Conservation (phyloP, 108 stramenopile genomes). For the Cyclotella kingstonii region DNA sequence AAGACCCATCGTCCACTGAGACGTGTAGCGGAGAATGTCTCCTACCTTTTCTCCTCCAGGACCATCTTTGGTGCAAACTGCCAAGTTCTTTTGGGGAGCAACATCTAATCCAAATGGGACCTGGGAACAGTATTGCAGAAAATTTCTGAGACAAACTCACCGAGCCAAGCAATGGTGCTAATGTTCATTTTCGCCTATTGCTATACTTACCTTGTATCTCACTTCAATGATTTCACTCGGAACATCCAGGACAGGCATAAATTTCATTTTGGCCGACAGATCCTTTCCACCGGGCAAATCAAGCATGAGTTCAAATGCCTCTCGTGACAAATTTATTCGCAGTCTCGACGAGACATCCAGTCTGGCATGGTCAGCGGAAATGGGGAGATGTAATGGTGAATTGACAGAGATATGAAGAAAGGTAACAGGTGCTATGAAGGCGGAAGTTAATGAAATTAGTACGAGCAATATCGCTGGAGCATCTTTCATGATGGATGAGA, state of each 20-base stretch:
- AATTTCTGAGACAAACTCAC: too few relatives aligned
- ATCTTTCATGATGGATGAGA: too few relatives aligned
- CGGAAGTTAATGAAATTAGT: too few relatives aligned
- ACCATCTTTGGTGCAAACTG: constrained; percentile 72
- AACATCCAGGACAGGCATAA: constrained; percentile 51
- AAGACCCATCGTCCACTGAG: constrained; percentile 78
- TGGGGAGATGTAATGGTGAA: neutral
- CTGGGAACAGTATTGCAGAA: too few relatives aligned
- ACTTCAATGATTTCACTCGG: constrained; percentile 73
- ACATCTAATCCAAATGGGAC: constrained; percentile 81
- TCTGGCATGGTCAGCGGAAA: neutral
- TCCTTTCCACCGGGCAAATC: constrained; percentile 56
- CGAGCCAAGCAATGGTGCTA: too few relatives aligned
- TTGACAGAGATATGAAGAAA: too few relatives aligned
- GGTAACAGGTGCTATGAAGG: too few relatives aligned
- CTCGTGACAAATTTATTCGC: neutral
- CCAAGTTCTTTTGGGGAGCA: constrained; percentile 59
- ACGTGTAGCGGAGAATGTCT: constrained; percentile 72
- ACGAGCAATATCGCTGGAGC: too few relatives aligned
- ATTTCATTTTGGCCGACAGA: constrained; percentile 59
- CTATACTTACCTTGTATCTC: constrained; percentile 39
- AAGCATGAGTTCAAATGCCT: constrained; percentile 49
- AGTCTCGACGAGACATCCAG: neutral
- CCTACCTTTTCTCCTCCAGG: constrained; percentile 67
- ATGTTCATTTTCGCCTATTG: neutral